Evolutionary conservation across 192 early-diverging fungal species (phyloP), one percentile per base, ranked within the genome.

Genomic region (Phlyctochytrium planicorne): DNA sequence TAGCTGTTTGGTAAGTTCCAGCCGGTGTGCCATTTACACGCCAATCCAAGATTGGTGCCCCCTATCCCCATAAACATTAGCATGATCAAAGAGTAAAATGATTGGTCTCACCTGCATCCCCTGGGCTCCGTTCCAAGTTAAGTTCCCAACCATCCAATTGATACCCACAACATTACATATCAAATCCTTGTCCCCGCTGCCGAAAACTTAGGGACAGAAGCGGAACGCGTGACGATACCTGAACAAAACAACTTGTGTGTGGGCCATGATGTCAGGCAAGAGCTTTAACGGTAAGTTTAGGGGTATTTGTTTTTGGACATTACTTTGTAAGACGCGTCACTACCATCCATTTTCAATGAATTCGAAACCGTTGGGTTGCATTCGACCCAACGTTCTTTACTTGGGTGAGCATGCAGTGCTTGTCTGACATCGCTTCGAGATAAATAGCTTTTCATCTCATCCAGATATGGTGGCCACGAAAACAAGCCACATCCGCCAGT

Each of bases 111-210:
- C 89, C 65, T 77, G 53, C 65, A 90, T 87, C 27, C 91, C 92
- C 53, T 60, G 68, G 4, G 33, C 32, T 0, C 84, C 89, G 36
- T 78, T 75, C 90, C 92, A 91, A 50, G 80, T 80, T 76, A 93
- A 68, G 34, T 81, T 80, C 12, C 76, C 78, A 52, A 93, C 83
- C 71, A 92, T 76, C 47, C 81, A 82, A 60, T 86, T 76, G 0
- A 87, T 87, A 25, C 92, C 92, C 27, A 87, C 65, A 53, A 80
- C 78, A 69, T 94, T 94, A 70, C 92, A 94, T 59, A 93, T 91
- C 56, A 93, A 67, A 67, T 94, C 92, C 62, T 84, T 67, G 36
- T 91, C 89, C 2, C 92, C 92, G 66, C 90, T 93, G 10, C 6
- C 6, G 40, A 14, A 47, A 47, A 20, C n/a, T n/a, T n/a, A n/a